Evolutionary conservation across 2,329 filamentous ascomycete species (phyloP), one percentile per base, ranked within the genome.

Genomic region (Graphilbum sp.): DNA sequence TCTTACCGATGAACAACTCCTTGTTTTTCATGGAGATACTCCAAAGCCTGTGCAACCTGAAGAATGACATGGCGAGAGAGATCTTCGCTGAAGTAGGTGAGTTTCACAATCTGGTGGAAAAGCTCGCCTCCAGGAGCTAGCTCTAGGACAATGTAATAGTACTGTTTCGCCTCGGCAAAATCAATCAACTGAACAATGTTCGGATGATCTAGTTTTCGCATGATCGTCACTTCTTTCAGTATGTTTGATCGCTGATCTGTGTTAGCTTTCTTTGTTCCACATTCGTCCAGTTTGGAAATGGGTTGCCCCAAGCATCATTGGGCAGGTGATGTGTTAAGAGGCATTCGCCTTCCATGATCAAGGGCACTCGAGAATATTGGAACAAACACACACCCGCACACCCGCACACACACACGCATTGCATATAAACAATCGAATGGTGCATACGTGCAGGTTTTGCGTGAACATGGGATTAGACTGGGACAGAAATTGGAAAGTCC

Each of bases 41-140:
- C 79, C 38, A 98, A 66, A 13, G 90, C 88, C 49, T 92, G 76
- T n/a, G 90, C 90, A 15, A 98, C 90, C 54, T 96, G 88, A 4
- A 77, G 65, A 49, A 98, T 98, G 51, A 96, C 88, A 56, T 96
- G 90, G 47, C 90, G 72, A 38, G 87, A 92, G 2, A 98, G 67
- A 35, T 95, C 79, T 57, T 98, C 90, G 62, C 88, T 96, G 55
- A 98, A 98, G 57, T 96, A 98, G 13, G 90, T 98, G 55, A 98
- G 74, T 47, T 88, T 81, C 37, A 98, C 90, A 49, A 98, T 96
- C 56, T 96, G 88, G 57, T 98, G 90, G 67, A 98, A 98, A 11
- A 98, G 67, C 61, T 98, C 90, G 53, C 90, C 90, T 42, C 90
- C 90, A 0, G 87, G 86, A 41, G 88, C 93, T 32, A 96, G 70